A percentile compares a stretch with the other conserved stretches of the same genome.
Evolutionary conservation across 805 yeast genomes (phyloP).

Genomic region (Ogataea parapolymorpha): DNA sequence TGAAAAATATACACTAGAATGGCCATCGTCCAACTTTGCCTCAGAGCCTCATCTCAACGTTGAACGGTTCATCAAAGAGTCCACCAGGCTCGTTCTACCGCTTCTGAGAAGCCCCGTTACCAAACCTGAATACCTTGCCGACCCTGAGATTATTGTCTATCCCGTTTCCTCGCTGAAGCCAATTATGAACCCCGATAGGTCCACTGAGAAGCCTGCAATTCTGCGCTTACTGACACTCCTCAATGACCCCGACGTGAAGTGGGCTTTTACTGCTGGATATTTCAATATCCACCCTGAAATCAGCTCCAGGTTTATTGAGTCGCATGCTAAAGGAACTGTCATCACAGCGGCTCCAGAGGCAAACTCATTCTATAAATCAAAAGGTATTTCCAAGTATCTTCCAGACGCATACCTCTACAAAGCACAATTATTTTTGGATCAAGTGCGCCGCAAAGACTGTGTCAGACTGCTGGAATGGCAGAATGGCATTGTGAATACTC

Average conservation of each 20-base stretch:
- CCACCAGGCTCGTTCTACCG: constrained; percentile 56
- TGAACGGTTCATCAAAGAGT: constrained; percentile 48
- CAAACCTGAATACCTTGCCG: constrained; percentile 21
- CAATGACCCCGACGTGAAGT: constrained; percentile 52
- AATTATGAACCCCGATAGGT: constrained; percentile 57
- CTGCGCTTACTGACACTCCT: constrained; percentile 56
- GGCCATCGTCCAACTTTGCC: constrained; percentile 71
- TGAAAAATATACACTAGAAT: constrained; percentile 52
- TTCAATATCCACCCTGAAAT: constrained; percentile 85
- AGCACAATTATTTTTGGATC: constrained; percentile 60
- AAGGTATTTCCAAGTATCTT: constrained; percentile 74
- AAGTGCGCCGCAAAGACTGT: constrained; percentile 33
- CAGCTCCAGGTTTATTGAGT: constrained; percentile 51
- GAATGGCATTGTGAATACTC: constrained; percentile 75
- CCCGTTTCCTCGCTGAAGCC: constrained; percentile 94
- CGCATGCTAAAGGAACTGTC: constrained; percentile 62
- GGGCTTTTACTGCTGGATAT: constrained; percentile 96
- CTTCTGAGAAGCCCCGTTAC: constrained; percentile 45
- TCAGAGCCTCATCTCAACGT: constrained; percentile 63
- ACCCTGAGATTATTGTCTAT: constrained; percentile 63
- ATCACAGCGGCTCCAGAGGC: constrained; percentile 94
- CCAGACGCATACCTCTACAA: constrained; percentile 85
- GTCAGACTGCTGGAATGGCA: constrained; percentile 80
- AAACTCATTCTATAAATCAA: constrained; percentile 84
- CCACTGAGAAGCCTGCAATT: constrained; percentile 80